Base-by-base conservation (phyloP, 257 asterid genomes). In the Gynochthodes officinalis region DNA sequence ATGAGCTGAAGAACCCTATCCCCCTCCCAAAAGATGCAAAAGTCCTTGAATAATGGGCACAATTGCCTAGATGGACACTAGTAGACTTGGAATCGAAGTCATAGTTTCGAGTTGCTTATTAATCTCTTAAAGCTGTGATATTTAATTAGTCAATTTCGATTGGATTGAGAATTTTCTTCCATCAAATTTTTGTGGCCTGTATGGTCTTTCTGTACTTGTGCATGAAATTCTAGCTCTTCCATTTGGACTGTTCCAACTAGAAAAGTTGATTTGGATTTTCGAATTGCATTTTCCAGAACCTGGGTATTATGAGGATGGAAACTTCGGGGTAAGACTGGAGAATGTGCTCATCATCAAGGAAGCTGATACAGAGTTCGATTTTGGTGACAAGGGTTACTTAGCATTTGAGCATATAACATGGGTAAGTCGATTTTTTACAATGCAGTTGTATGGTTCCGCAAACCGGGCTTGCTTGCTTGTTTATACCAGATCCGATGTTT, bases 221-320 rank as follows among this genome's bases (percentile, higher is more conserved):
- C 37, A 70, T 62, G 49, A 37, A 62, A 10, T 35, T 19, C 12
- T 62, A 49, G 19, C 18, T 19, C 7, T 18, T 33, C 21, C 19
- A 1, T 21, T 25, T 62, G 10, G 30, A 40, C 39, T 25, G 23
- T 18, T 28, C 28, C 21, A 15, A 39, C 35, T 40, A 27, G 37
- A 25, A 35, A 46, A 69, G 64, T 18, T 48, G 61, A 57, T 73
- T 63, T 64, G 64, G 63, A 76, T 32, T 68, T n/a, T n/a, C n/a
- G n/a, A n/a, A n/a, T n/a, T 73, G 69, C 61, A 15, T 71, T 67
- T 80, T 77, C 65, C 86, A 95, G 99, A 95, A 84, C 99, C 99
- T 59, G 99, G 99, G 67, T 95, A 92, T 76, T 95, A 95, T 1
- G 99, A 95, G 88, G 98, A 90, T 70, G 99, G 99, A 48, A 88